Evolutionary conservation across 2,329 filamentous ascomycete species (phyloP).

Genomic region (Fusarium beomiforme): DNA sequence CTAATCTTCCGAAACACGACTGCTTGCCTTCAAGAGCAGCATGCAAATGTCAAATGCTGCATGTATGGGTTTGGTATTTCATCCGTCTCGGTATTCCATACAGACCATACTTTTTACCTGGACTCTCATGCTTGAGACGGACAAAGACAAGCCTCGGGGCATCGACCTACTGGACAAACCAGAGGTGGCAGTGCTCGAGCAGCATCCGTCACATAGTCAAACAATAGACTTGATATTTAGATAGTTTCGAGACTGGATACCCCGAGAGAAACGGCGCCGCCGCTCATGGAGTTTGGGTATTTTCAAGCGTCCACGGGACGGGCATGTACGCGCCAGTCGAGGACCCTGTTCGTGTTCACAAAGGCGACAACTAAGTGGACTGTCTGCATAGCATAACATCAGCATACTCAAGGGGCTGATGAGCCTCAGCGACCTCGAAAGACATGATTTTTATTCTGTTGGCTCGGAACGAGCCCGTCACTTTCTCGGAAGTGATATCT

Average conservation of each 20-base stretch:
- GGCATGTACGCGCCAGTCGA: slow-evolving; percentile 31
- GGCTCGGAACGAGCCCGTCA: slow-evolving; percentile 16
- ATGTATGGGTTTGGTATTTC: slow-evolving; percentile 15
- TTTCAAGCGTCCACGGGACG: slow-evolving; percentile 5
- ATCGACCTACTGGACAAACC: slow-evolving; percentile 2
- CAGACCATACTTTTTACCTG: slow-evolving; percentile 23
- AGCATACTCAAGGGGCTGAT: slow-evolving; percentile 22
- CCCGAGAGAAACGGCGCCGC: not conserved
- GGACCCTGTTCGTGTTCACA: slow-evolving; percentile 4
- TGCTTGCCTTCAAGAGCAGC: slow-evolving; percentile 29
- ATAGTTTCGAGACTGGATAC: not conserved
- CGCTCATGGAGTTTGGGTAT: not conserved
- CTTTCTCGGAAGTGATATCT: slow-evolving; percentile 7
- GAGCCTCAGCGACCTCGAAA: slow-evolving; percentile 22
- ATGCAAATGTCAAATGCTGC: slow-evolving; percentile 17
- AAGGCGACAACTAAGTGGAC: slow-evolving; percentile 2
- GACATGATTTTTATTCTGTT: slow-evolving; percentile 9
- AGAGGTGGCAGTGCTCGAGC: slow-evolving; percentile 7
- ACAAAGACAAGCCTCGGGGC: slow-evolving; percentile 18
- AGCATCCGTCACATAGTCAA: slow-evolving; percentile 6
- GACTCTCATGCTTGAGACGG: slow-evolving; percentile 9
- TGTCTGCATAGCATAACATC: slow-evolving; percentile 23
- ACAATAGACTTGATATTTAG: not conserved
- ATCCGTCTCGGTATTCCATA: slow-evolving; percentile 29
- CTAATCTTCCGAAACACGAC: slow-evolving; percentile 40